Evolutionary conservation across 257 asterid genomes (phyloP).

Genomic region (Lavandula angustifolia): DNA sequence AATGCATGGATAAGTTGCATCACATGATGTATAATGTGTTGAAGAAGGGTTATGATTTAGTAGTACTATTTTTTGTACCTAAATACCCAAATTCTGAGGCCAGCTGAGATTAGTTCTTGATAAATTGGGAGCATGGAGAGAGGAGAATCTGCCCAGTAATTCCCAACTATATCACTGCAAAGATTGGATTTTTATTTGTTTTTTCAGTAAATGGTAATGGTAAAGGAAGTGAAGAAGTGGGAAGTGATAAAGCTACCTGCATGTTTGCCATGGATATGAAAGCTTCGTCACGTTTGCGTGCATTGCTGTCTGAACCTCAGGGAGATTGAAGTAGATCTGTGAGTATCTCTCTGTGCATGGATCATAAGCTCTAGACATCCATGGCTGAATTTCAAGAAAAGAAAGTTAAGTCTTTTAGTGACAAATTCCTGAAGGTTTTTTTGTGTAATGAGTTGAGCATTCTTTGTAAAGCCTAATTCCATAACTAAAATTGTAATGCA

Average conservation of each 20-base stretch:
- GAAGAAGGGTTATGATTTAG: no score
- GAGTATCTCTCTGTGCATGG: slow-evolving; percentile 91
- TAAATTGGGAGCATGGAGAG: slow-evolving; percentile 89
- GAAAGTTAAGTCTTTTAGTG: slow-evolving; percentile 11
- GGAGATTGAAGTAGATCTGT: slow-evolving; percentile 67
- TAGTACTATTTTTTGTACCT: slow-evolving; percentile 52
- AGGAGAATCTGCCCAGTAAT: slow-evolving; percentile 90
- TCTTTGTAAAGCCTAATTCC: background rate
- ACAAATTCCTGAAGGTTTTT: background rate
- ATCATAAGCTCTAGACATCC: slow-evolving; percentile 92
- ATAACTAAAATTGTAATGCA: no score
- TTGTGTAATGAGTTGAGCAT: background rate
- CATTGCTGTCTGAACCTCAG: slow-evolving; percentile 84
- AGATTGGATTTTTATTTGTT: slow-evolving; percentile 25
- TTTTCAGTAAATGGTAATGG: no score
- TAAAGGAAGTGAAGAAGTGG: no score
- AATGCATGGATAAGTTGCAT: background rate
- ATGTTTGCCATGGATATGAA: slow-evolving; percentile 80
- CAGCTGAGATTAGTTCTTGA: slow-evolving; percentile 79
- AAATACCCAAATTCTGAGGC: slow-evolving; percentile 89
- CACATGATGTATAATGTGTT: background rate
- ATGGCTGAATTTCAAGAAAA: slow-evolving; percentile 58
- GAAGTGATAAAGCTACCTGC: slow-evolving; percentile 58
- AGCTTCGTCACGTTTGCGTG: slow-evolving; percentile 78
- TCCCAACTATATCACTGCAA: slow-evolving; percentile 76